Evolutionary conservation across 148 eudicot genomes (phyloP), one percentile per base, ranked within the genome.

Genomic region (Spergularia marina): DNA sequence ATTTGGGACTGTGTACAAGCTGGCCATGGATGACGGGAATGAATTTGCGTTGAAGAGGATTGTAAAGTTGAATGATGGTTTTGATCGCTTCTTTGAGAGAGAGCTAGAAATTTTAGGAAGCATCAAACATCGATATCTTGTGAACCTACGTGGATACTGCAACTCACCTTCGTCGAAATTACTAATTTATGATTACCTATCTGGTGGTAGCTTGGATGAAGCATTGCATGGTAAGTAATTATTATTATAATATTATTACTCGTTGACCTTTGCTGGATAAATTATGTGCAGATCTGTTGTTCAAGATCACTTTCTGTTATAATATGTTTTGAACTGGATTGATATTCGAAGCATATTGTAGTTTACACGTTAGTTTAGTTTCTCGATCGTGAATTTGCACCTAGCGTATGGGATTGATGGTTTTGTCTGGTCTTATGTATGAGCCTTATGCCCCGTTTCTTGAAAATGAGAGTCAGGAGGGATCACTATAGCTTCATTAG

Each of bases 61-160:
- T 65, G 73, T 89, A 65, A 92, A 92, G 84, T 67, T 89, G 77
- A 89, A 90, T 75, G 96, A 92, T 73, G 94, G 96, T 36, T 95
- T 92, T 80, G 98, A 95, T 81, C 97, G 97, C 10, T 92, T 88
- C 79, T 95, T 95, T 78, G 97, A 92, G 76, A 89, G 98, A 78
- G 98, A 95, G 89, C 94, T 95, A 76, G 98, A 90, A 82, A 95
- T 95, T 78, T 90, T 95, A 71, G 98, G 98, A 75, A 95, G 98
- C 85, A 92, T 95, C 84, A 95, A 95, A 67, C 98, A 95, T 70
- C 85, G 94, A 18, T 84, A 86, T 81, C 91, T 95, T n/a, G 98
- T 95, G 78, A 95, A 95, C 77, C 85, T 95, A 78, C 88, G 98
- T 83, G 98, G 98, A 84, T 95, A 95, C 77, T 95, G 98, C 94